Conservation (phyloP, 2,329 filamentous ascomycete genomes). For the Curvularia hawaiiensis region DNA sequence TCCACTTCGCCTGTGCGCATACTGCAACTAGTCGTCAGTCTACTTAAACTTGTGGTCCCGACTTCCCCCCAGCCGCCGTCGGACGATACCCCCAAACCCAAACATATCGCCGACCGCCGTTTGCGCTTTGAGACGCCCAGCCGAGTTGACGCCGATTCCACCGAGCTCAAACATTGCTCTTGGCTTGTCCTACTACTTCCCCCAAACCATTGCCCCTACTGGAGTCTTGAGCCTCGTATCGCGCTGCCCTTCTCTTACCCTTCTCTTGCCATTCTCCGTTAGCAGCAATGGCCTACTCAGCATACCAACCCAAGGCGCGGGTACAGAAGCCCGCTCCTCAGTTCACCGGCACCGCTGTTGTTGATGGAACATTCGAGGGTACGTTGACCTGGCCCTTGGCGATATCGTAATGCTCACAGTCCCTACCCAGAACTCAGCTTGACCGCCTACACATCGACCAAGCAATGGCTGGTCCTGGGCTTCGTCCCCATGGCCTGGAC, state of each 20-base stretch:
- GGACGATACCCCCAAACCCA: conserved; percentile 2
- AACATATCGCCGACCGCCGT: conserved; percentile 2
- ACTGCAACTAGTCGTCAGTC: conserved; percentile 5
- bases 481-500: conserved; percentile 73
- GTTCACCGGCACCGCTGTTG: conserved; percentile 47
- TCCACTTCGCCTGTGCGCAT: conserved; percentile 12
- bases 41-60: background rate
- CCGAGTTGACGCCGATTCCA: conserved; percentile 2
- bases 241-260: conserved; percentile 14
- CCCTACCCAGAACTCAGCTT: conserved; percentile 44
- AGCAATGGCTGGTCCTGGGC: conserved; percentile 66
- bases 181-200: background rate
- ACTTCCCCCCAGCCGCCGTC: conserved; percentile 6
- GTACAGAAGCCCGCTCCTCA: conserved; percentile 49
- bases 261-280: conserved; percentile 1
- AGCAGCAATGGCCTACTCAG: conserved; percentile 39
- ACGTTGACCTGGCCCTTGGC: conserved; percentile 10
- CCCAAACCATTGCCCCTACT: background rate
- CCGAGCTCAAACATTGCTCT: conserved; percentile 2
- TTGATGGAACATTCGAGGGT: conserved; percentile 51
- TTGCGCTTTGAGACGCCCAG: conserved; percentile 3
- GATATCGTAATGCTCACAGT: conserved; percentile 13
- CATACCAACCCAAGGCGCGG: conserved; percentile 46
- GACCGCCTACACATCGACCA: conserved; percentile 48
- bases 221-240: conserved; percentile 10